These are phyloP conservation scores for Pholiota microspora DNA, from an alignment of 768 basidiomycete species.

Conservation along the genomic window DNA sequence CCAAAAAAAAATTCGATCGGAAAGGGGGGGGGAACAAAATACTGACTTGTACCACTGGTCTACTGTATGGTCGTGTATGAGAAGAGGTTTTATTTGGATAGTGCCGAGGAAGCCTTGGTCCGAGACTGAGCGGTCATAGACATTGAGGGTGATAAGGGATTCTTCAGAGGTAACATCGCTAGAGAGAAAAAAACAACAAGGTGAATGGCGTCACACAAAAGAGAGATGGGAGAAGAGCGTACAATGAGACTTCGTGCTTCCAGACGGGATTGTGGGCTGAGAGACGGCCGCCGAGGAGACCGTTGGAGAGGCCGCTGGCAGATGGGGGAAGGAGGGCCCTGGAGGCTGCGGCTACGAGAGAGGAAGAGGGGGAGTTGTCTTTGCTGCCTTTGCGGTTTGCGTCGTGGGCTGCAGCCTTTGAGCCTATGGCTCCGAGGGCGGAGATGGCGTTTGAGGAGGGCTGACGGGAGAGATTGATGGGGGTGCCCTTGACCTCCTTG, in stretches of 20 bases:
- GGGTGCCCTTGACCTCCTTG: slow-evolving; percentile 85
- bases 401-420: slow-evolving; percentile 36
- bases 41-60: slow-evolving; percentile 97
- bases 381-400: slow-evolving; percentile 40
- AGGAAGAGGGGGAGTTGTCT: slow-evolving; percentile 41
- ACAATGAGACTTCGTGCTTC: slow-evolving; percentile 99
- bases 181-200: slow-evolving; percentile 20
- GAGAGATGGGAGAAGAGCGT: slow-evolving; percentile 34
- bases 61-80: slow-evolving; percentile 91
- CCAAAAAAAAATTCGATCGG: neutral
- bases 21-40: slow-evolving; percentile 12
- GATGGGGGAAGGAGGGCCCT: slow-evolving; percentile 28
- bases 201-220: neutral
- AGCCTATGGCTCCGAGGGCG: slow-evolving; percentile 62
- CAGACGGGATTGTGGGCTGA: slow-evolving; percentile 91
- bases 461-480: slow-evolving; percentile 49
- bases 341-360: slow-evolving; percentile 23
- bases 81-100: slow-evolving; percentile 85
- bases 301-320: slow-evolving; percentile 29
- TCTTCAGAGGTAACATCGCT: slow-evolving; percentile 94
- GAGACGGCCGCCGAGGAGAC: slow-evolving; percentile 56
- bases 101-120: slow-evolving; percentile 91
- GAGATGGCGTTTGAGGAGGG: slow-evolving; percentile 63
- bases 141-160: slow-evolving; percentile 80
- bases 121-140: slow-evolving; percentile 84